Evolutionary conservation across 139 green algal species (phyloP), one percentile per base, ranked within the genome.

Genomic region (Tetraselmis chui): DNA sequence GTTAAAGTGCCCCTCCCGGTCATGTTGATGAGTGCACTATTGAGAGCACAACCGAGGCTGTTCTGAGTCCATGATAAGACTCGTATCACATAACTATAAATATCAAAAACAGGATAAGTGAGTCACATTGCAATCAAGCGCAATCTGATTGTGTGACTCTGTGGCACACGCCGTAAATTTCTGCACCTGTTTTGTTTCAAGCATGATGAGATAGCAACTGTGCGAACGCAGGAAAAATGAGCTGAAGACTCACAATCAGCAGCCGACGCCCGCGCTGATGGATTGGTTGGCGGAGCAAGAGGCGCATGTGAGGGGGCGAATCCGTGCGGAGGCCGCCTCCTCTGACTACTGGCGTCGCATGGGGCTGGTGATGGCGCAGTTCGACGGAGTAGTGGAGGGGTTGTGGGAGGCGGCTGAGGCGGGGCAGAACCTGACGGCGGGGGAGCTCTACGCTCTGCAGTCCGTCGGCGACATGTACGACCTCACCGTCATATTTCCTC

Each of bases 381-480:
- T 88, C 30, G 85, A 88, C 75, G 85, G 85, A 1, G 32, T 88
- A 29, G 78, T 45, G 2, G 76, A 83, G 23, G 85, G 85, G 24
- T 83, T 86, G 59, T 86, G 80, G 82, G 81, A 67, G 29, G 32
- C 75, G 1, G 32, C 45, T 23, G 28, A 59, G 26, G 26, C 85
- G 0, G 77, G 2, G 5, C 27, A 30, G 22, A 86, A 88, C 59
- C 79, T 88, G 75, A 88, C 82, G 1, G 83, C 76, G 79, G 29
- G 76, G 24, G 85, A 88, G 80, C 82, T 88, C 79, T 89, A 86
- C 80, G 23, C 83, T 59, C 82, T 85, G 24, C 82, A 89, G 11
- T 78, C 80, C 2, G 23, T 86, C n/a, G 85, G 85, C 0, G 85
- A 89, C 80, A 25, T 89, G 77, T 89, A 89, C 77, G 85, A 89